Conservation (phyloP, 768 basidiomycete species). For the Sutorius australiensis region DNA sequence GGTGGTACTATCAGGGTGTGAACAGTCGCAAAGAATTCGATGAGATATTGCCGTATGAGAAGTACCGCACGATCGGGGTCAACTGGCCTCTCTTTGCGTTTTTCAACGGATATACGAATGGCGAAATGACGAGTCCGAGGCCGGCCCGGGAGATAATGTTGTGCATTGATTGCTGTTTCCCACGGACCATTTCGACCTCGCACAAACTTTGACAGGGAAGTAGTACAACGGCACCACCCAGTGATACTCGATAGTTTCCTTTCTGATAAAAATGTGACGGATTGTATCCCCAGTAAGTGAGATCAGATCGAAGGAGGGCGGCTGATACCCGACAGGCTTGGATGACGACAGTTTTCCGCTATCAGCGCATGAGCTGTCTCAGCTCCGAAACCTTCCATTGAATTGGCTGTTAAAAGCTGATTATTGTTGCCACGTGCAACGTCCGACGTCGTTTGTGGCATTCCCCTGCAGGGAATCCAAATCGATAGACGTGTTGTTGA, state of each 20-base stretch:
- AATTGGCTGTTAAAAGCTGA: background rate
- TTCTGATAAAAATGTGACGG: background rate
- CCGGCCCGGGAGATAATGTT: too few species aligned
- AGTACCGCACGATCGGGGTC: constrained; percentile 17
- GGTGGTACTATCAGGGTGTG: too few species aligned
- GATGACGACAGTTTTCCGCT: background rate
- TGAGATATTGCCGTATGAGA: background rate
- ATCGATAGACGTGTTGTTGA: too few species aligned
- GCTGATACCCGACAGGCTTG: background rate
- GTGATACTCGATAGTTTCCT: background rate
- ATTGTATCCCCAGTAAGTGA: background rate
- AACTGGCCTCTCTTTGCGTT: constrained; percentile 26
- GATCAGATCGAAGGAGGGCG: background rate
- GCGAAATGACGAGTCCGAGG: too few species aligned
- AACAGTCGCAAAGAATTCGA: too few species aligned
- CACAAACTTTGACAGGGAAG: too few species aligned
- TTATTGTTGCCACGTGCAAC: background rate
- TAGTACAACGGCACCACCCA: too few species aligned
- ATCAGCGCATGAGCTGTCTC: background rate
- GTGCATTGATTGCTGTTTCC: too few species aligned
- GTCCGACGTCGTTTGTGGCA: background rate
- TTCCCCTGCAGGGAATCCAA: too few species aligned
- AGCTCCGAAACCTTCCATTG: background rate
- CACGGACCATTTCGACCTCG: too few species aligned
- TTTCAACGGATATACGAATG: too few species aligned